A percentile compares a stretch with the other conserved stretches of the same genome.
Conservation (phyloP, 2,329 filamentous ascomycete species). For the Aspergillus tanneri region DNA sequence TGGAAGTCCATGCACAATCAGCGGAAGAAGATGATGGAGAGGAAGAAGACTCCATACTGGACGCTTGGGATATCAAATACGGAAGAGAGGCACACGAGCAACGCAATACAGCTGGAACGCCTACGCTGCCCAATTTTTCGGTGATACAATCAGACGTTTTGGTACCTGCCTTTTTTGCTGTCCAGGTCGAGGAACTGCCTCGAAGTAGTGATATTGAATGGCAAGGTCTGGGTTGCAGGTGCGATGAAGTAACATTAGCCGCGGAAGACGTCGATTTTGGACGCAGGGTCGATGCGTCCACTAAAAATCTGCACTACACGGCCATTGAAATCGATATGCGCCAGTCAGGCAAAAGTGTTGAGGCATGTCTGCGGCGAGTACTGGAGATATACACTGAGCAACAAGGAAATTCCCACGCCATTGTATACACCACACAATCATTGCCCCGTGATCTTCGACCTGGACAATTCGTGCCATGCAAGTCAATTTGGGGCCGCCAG, state of each 20-base stretch:
- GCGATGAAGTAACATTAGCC: constrained; percentile 28
- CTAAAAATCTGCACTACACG: constrained; percentile 27
- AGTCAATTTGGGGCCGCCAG: constrained; percentile 40
- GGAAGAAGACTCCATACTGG: constrained; percentile 50
- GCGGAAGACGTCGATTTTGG: constrained; percentile 15
- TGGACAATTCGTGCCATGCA: constrained; percentile 44
- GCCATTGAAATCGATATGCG: constrained; percentile 32
- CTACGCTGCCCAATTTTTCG: constrained; percentile 28
- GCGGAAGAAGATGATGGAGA: constrained; percentile 35
- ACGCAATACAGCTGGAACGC: constrained; percentile 25
- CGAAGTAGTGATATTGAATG: constrained; percentile 76
- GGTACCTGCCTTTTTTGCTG: constrained; percentile 69
- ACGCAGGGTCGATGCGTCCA: constrained; percentile 23
- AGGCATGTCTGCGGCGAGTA: constrained; percentile 25
- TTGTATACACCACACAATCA: constrained; percentile 37
- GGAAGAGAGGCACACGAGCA: constrained; percentile 50
- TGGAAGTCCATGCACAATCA: constrained; percentile 47
- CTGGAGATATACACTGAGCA: constrained; percentile 18
- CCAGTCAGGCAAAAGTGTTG: constrained; percentile 18
- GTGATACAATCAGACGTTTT: constrained; percentile 23
- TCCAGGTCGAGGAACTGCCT: constrained; percentile 75
- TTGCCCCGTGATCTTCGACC: constrained; percentile 24
- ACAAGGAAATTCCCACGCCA: constrained; percentile 24
- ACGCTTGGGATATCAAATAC: constrained; percentile 57
- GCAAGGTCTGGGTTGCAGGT: constrained; percentile 66